A percentile compares a stretch with the other conserved stretches of the same genome.
Conservation (phyloP, 202 grass and related monocot genomes). For the Schoenoplectus tabernaemontani region DNA sequence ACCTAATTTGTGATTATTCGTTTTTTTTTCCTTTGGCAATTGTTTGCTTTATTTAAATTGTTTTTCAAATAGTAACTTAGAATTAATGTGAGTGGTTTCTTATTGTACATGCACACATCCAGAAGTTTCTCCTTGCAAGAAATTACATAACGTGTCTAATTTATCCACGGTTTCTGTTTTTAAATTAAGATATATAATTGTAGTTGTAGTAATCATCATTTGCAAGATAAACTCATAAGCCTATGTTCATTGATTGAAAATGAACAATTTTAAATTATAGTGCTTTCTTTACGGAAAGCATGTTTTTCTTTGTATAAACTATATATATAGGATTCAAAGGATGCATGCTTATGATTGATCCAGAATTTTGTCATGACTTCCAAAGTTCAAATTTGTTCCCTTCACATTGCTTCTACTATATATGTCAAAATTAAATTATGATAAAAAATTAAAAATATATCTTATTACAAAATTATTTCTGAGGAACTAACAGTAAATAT, state of each 20-base stretch:
- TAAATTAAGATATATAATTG: not conserved
- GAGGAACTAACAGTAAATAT: not conserved
- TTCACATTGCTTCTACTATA: not conserved
- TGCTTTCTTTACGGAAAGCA: not conserved
- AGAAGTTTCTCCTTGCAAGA: not conserved
- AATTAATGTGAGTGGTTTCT: not conserved
- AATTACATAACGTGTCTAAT: not conserved
- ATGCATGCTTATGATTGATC: not conserved
- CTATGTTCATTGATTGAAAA: not conserved
- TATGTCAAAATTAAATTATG: not conserved
- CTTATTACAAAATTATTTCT: not conserved
- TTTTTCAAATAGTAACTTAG: not conserved
- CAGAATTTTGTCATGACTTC: not conserved
- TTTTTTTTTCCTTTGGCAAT: not conserved
- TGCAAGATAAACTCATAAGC: not conserved
- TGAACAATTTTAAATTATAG: not conserved
- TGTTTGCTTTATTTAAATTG: not conserved
- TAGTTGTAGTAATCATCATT: not conserved
- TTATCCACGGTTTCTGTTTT: not conserved
- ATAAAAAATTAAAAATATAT: not conserved
- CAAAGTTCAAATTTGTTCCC: not conserved
- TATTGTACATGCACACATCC: conserved; percentile 11
- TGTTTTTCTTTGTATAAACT: not conserved
- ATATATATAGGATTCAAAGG: not conserved
- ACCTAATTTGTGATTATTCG: not conserved